phyloP scores from a whole-genome alignment of 192 early-diverging fungal genomes.

The Bifiguratus adelaidae region DNA sequence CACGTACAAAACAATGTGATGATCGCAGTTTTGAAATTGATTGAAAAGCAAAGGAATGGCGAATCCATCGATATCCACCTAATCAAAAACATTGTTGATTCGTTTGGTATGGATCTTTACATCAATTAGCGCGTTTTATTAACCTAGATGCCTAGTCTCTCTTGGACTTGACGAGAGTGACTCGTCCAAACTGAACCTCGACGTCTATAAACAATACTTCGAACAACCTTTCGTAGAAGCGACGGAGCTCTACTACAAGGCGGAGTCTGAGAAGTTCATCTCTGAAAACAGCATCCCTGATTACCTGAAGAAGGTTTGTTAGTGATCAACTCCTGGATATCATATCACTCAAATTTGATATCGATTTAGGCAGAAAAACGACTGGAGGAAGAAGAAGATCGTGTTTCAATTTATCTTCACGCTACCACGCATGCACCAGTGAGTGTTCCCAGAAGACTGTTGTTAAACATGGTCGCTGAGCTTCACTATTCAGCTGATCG shows the following conservation, averaged over 20 bases:
- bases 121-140: background rate
- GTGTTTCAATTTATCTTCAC: slow-evolving; percentile 83
- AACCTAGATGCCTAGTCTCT: slow-evolving; percentile 39
- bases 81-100: slow-evolving; percentile 83
- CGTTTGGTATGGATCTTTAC: slow-evolving; percentile 55
- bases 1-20: slow-evolving; percentile 60
- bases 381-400: slow-evolving; percentile 73
- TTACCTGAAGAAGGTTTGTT: slow-evolving; percentile 85
- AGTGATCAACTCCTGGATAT: background rate
- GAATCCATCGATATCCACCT: slow-evolving; percentile 80
- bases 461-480: background rate
- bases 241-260: slow-evolving; percentile 80
- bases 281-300: slow-evolving; percentile 84
- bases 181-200: slow-evolving; percentile 67
- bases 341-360: background rate
- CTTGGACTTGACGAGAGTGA: slow-evolving; percentile 77
- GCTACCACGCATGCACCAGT: slow-evolving; percentile 59
- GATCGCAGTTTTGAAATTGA: slow-evolving; percentile 66
- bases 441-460: slow-evolving; percentile 1
- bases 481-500: slow-evolving; percentile 40
- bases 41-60: slow-evolving; percentile 76
- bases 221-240: slow-evolving; percentile 72
- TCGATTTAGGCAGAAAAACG: slow-evolving; percentile 52
- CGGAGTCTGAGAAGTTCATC: slow-evolving; percentile 83
- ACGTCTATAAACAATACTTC: slow-evolving; percentile 83